A percentile compares a stretch with the other conserved stretches of the same genome.
Evolutionary conservation across 257 asterid species (phyloP).

Genomic region (Agastache rugosa): DNA sequence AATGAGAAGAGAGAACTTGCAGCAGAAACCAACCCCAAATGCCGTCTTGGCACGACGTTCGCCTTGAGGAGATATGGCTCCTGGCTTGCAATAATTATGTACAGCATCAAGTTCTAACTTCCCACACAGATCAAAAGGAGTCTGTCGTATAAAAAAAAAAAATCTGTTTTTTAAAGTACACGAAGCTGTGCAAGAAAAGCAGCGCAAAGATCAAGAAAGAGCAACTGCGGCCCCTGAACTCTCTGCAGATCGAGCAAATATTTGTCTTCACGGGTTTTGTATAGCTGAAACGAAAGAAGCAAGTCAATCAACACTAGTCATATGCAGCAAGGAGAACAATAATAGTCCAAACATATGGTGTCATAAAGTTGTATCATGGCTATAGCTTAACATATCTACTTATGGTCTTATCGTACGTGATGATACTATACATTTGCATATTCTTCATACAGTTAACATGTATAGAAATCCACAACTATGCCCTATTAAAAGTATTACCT

Average conservation of each 20-base stretch:
- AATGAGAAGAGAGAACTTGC: constrained; percentile 33
- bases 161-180: constrained; percentile 54
- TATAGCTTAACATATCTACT: neutral
- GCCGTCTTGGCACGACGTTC: constrained; percentile 44
- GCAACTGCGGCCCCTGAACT: constrained; percentile 85
- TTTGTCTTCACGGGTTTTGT: constrained; percentile 88
- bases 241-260: constrained; percentile 89
- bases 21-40: constrained; percentile 47
- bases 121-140: constrained; percentile 19
- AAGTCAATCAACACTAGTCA: neutral
- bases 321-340: neutral
- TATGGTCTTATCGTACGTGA: neutral
- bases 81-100: constrained; percentile 40
- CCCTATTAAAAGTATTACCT: constrained; percentile 52
- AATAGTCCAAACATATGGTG: neutral
- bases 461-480: neutral
- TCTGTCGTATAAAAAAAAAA: neutral
- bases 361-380: neutral
- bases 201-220: constrained; percentile 86
- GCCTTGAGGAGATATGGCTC: constrained; percentile 32
- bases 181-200: constrained; percentile 92
- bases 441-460: constrained; percentile 8
- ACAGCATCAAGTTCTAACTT: constrained; percentile 48
- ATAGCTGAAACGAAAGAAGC: constrained; percentile 56
- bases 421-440: neutral